phyloP scores from a whole-genome alignment of 1,284 basidiomycete species.

The Leccinum fallax region DNA sequence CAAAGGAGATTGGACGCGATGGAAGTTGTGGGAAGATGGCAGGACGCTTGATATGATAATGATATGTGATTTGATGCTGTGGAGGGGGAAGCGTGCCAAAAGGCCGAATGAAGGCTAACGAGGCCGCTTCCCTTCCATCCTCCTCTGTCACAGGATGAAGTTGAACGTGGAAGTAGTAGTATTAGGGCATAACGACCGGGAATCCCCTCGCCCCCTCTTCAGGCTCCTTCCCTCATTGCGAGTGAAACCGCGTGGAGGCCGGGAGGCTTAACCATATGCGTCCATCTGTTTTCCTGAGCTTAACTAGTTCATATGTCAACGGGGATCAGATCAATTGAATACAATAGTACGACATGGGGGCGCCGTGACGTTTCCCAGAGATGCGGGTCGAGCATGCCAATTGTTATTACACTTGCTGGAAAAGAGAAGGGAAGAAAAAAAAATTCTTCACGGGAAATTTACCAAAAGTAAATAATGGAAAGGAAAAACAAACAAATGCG shows the following conservation, averaged over 20 bases:
- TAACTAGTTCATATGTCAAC: slow-evolving; percentile 23
- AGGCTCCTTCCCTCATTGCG: slow-evolving; percentile 10
- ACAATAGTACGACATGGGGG: slow-evolving; percentile 31
- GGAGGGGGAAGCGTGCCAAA: slow-evolving; percentile 14
- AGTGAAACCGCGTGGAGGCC: slow-evolving; percentile 33
- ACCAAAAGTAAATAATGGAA: slow-evolving; percentile 15
- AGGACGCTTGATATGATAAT: background rate
- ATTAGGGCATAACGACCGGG: slow-evolving; percentile 16
- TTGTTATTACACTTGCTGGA: background rate
- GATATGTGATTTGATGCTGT: slow-evolving; percentile 21
- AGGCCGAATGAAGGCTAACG: background rate
- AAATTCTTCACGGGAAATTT: slow-evolving; percentile 22
- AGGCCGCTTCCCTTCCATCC: background rate
- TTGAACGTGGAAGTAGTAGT: slow-evolving; percentile 10
- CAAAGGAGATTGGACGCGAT: slow-evolving; percentile 26
- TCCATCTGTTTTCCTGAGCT: slow-evolving; percentile 34
- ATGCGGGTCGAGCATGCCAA: slow-evolving; percentile 19
- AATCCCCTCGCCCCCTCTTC: slow-evolving; percentile 3
- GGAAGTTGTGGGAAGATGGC: slow-evolving; percentile 3
- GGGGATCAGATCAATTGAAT: slow-evolving; percentile 35
- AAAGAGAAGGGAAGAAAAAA: slow-evolving; percentile 5
- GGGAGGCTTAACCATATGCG: slow-evolving; percentile 34
- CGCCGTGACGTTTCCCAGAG: slow-evolving; percentile 28
- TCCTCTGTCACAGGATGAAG: background rate
- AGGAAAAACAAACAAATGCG: slow-evolving; percentile 18